Evolutionary conservation across 306 rosid species (phyloP).

Genomic region (Elaeagnus macrophylla): DNA sequence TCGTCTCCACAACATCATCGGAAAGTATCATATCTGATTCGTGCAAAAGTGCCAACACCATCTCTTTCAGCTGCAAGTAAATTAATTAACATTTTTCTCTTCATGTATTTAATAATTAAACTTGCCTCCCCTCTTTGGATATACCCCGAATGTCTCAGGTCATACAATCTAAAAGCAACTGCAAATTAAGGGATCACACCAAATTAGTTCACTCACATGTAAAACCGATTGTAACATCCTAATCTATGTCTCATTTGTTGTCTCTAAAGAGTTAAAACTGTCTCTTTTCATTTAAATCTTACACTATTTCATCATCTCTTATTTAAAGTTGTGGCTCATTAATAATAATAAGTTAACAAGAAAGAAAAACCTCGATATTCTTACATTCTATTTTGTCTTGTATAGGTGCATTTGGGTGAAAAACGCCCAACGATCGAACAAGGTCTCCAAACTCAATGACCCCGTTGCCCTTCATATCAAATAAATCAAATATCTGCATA

Average conservation of each 20-base stretch:
- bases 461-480: conserved; percentile 70
- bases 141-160: conserved; percentile 74
- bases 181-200: conserved; percentile 35
- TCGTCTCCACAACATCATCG: conserved; percentile 58
- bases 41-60: conserved; percentile 72
- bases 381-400: conserved; percentile 69
- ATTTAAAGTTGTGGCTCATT: too few species aligned
- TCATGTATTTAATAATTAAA: conserved; percentile 1
- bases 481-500: conserved; percentile 67
- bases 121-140: conserved; percentile 77
- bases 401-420: conserved; percentile 63
- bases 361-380: conserved; percentile 20
- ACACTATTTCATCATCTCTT: too few species aligned
- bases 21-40: conserved; percentile 80
- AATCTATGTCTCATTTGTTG: too few species aligned
- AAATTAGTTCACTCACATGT: conserved; percentile 13
- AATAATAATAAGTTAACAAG: too few species aligned
- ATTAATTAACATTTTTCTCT: not conserved
- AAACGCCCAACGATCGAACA: conserved; percentile 66
- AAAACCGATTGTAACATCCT: not conserved
- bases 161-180: conserved; percentile 84
- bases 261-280: too few species aligned
- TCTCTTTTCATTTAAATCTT: not conserved
- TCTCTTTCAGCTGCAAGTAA: conserved; percentile 63
- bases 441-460: conserved; percentile 82